Evolutionary conservation across 2,329 filamentous ascomycete species (phyloP), one percentile per base, ranked within the genome.

Genomic region (Penicillium griseofulvum): DNA sequence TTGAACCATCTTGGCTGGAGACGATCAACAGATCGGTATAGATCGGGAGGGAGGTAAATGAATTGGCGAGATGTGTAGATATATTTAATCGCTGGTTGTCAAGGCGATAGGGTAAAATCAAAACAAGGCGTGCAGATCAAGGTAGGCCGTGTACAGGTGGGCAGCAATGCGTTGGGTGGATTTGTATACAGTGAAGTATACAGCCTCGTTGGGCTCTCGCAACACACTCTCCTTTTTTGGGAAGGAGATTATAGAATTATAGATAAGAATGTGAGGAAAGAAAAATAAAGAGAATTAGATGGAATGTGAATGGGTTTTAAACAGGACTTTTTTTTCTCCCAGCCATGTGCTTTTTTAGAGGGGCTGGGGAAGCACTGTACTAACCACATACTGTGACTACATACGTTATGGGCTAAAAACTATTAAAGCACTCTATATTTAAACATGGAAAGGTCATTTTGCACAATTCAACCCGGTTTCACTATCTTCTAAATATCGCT

Each of bases 1-100:
- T 59, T 78, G 65, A 19, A 77, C 70, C 71, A 77, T 78, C 49
- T 62, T 71, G 58, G 44, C 34, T 44, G 26, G 46, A 28, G 17
- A 31, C 24, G 39, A 50, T 38, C 57, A 51, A 34, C 8, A 34
- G 49, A 38, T 45, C 26, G 43, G 22, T 22, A 22, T 4, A 22
- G 33, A 28, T 34, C 16, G 19, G 12, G 33, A 39, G 24, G 11
- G 5, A 14, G 12, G 24, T 44, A 22, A n/a, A 46, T 50, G 24
- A 29, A 29, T 45, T 34, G 44, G 52, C 16, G 26, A 28, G 6
- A 49, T 28, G 37, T 16, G 14, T 48, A n/a, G 11, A 26, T 41
- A 26, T n/a, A 5, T 31, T 31, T 12, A 7, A 8, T 33, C 17
- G 42, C 38, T 31, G 36, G 6, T 49, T 46, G 16, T 47, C 3